Percentiles rank a stretch among this genome's conserved stretches.
phyloP scores from a whole-genome alignment of 2,329 filamentous ascomycete species.

The Botrytis medusae region DNA sequence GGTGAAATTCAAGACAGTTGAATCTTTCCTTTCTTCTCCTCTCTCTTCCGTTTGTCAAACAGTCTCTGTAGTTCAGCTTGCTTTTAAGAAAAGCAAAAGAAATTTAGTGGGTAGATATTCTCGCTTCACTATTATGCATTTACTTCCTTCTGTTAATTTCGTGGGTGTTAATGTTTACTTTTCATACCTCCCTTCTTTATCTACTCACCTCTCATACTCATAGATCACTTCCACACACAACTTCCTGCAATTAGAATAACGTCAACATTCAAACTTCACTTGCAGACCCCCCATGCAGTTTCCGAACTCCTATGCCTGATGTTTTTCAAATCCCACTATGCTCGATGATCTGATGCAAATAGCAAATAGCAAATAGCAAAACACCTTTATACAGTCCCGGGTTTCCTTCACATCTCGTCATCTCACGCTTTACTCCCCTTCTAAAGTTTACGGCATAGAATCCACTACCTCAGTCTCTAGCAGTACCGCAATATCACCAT shows the following conservation, averaged over 20 bases:
- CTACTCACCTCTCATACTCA: not conserved
- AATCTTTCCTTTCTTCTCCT: not conserved
- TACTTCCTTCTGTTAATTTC: not conserved
- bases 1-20: not conserved
- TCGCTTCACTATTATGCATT: not conserved
- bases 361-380: not conserved
- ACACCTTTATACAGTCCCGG: not conserved
- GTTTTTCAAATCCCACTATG: not conserved
- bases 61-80: not conserved
- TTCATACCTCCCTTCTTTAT: not conserved
- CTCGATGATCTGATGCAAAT: not conserved
- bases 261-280: not conserved
- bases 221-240: not conserved
- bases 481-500: not conserved
- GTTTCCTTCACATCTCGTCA: not conserved
- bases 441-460: not conserved
- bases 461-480: fast-evolving
- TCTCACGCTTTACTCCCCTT: not conserved
- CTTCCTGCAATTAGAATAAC: not conserved
- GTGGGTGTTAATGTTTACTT: not conserved
- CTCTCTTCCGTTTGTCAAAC: not conserved
- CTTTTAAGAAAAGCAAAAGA: not conserved
- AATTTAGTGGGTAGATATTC: too few species aligned
- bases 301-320: not conserved
- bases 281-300: not conserved